Conservation (phyloP, 2,329 filamentous ascomycete genomes). For the Trichoderma gracile region DNA sequence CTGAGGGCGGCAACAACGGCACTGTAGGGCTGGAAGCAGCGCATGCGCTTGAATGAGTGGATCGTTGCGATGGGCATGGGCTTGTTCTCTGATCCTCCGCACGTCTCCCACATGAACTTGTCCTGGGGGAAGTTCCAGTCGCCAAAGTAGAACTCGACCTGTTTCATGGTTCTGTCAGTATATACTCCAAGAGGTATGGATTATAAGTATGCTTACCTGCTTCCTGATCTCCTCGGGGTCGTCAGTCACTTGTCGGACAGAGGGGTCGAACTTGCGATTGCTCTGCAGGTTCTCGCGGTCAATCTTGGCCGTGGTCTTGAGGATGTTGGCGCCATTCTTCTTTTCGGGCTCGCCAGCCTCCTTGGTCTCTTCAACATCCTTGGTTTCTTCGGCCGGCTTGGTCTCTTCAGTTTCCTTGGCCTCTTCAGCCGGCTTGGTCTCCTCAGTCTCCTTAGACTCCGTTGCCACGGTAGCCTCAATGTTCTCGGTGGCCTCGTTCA, state of each 20-base stretch:
- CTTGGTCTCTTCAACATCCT: conserved; percentile 15
- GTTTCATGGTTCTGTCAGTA: not conserved
- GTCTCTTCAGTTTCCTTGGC: conserved; percentile 28
- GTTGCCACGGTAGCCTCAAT: conserved; percentile 10
- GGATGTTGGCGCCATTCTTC: conserved; percentile 37
- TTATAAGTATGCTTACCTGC: conserved; percentile 57
- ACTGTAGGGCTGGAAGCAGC: conserved; percentile 83
- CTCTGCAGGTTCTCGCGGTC: conserved; percentile 47
- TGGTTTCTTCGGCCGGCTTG: not conserved
- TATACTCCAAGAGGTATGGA: not conserved
- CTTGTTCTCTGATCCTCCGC: conserved; percentile 78
- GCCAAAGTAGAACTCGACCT: conserved; percentile 97
- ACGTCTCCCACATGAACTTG: conserved; percentile 78
- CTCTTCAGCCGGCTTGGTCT: conserved; percentile 29
- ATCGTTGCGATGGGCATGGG: conserved; percentile 77
- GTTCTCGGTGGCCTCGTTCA: not conserved
- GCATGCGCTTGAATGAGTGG: conserved; percentile 92
- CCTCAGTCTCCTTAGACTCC: conserved; percentile 15
- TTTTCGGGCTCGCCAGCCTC: conserved; percentile 30
- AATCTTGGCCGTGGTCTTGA: conserved; percentile 48
- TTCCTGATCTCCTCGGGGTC: conserved; percentile 80
- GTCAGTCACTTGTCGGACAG: conserved; percentile 66
- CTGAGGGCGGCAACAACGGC: conserved; percentile 81
- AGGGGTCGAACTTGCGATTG: conserved; percentile 72
- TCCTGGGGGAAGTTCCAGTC: conserved; percentile 88